A percentile compares a stretch with the other conserved stretches of the same genome.
phyloP scores from a whole-genome alignment of 1,139 yeast species.

The Yamadazyma epiphylla region DNA sequence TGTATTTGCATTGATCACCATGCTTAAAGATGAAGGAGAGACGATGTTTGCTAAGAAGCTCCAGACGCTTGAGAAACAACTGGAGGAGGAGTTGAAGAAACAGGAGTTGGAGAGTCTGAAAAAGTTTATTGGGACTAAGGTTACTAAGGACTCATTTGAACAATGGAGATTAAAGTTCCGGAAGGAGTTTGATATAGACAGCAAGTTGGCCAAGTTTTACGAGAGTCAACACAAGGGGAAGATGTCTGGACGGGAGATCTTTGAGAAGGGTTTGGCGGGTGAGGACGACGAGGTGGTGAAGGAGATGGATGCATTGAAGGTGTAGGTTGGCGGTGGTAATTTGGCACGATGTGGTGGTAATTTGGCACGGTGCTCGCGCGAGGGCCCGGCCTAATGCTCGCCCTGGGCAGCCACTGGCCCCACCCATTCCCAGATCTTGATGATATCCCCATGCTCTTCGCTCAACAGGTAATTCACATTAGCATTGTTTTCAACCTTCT shows the following conservation, averaged over 20 bases:
- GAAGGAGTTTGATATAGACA: conserved; percentile 51
- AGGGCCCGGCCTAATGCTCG: too few species aligned
- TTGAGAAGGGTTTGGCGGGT: conserved; percentile 80
- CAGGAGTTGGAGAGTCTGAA: conserved; percentile 66
- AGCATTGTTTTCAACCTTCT: conserved; percentile 60
- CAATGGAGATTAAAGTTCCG: conserved; percentile 71
- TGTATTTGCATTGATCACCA: conserved; percentile 71
- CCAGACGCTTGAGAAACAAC: conserved; percentile 48
- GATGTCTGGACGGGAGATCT: conserved; percentile 82
- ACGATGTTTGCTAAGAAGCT: conserved; percentile 55
- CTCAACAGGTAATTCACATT: conserved; percentile 57
- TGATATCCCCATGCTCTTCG: conserved; percentile 82
- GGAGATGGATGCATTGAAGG: conserved; percentile 10
- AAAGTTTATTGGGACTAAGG: conserved; percentile 78
- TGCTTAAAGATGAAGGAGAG: conserved; percentile 80
- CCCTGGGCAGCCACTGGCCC: too few species aligned
- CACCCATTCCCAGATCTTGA: conserved; percentile 90
- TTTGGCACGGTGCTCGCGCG: too few species aligned
- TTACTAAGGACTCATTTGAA: conserved; percentile 66
- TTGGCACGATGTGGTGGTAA: background rate
- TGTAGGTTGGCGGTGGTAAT: too few species aligned
- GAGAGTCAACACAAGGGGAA: conserved; percentile 66
- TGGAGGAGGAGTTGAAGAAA: conserved; percentile 55
- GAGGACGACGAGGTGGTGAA: conserved; percentile 29
- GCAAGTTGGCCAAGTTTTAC: conserved; percentile 48